These are phyloP conservation scores for Croton laevigatus DNA, from an alignment of 441 rosid species.

Conservation along the genomic window DNA sequence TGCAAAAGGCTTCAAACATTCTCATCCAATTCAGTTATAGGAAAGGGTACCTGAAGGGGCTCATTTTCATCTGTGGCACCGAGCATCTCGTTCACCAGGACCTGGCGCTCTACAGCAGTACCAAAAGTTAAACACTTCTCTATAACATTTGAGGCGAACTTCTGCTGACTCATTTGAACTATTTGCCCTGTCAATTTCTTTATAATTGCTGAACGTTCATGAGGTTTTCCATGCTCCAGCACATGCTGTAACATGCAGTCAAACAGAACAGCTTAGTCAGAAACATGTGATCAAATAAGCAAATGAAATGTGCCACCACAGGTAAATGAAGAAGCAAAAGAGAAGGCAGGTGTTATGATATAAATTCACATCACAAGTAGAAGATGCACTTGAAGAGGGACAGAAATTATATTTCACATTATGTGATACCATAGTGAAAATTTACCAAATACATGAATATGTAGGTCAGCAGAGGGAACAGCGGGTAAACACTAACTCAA, in stretches of 20 bases:
- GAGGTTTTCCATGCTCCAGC: slow-evolving; percentile 70
- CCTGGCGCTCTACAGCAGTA: slow-evolving; percentile 53
- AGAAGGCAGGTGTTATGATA: neutral
- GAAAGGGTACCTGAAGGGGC: slow-evolving; percentile 60
- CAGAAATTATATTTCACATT: slow-evolving; percentile 6
- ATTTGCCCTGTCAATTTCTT: slow-evolving; percentile 66
- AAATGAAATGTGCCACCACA: neutral
- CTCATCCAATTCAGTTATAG: neutral
- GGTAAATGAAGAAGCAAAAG: neutral
- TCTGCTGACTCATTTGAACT: slow-evolving; percentile 84
- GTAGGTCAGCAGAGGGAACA: too few relatives aligned
- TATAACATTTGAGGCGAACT: slow-evolving; percentile 73
- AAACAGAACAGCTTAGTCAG: slow-evolving; percentile 9
- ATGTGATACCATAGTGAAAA: neutral
- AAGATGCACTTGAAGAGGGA: neutral
- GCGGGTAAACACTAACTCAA: neutral
- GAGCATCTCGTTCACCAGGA: slow-evolving; percentile 77
- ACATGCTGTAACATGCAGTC: slow-evolving; percentile 62
- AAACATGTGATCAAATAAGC: neutral
- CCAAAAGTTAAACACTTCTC: slow-evolving; percentile 77
- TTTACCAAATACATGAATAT: neutral
- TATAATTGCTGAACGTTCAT: slow-evolving; percentile 60
- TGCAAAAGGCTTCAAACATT: neutral
- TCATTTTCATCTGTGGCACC: slow-evolving; percentile 77
- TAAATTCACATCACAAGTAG: slow-evolving; percentile 5